phyloP scores from a whole-genome alignment of 441 rosid species.

The Syzygium syzygioides region DNA sequence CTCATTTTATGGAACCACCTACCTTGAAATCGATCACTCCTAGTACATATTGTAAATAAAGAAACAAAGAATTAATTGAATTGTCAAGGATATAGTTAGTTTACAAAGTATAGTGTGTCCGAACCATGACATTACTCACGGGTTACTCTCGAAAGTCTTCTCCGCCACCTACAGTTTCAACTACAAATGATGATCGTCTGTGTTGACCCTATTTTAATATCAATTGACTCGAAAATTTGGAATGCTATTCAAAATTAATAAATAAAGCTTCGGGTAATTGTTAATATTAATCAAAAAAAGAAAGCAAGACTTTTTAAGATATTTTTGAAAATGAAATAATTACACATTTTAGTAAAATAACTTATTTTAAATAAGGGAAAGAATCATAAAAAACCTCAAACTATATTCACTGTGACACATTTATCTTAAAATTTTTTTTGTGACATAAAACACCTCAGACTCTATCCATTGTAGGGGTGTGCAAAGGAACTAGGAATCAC shows the following conservation, averaged over 20 bases:
- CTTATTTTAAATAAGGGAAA: background rate
- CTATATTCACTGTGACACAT: too few species aligned
- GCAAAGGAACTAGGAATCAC: too few species aligned
- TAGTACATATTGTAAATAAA: background rate
- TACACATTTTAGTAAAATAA: background rate
- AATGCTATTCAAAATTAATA: background rate
- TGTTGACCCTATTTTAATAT: accelerated
- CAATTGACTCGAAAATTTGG: accelerated
- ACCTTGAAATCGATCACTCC: too few species aligned
- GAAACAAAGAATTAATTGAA: background rate
- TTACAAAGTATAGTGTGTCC: background rate
- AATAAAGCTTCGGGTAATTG: background rate
- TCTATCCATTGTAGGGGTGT: too few species aligned
- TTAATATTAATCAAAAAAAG: background rate
- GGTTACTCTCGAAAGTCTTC: background rate
- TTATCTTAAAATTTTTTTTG: too few species aligned
- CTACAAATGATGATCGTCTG: accelerated
- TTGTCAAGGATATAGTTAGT: background rate
- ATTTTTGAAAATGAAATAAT: background rate
- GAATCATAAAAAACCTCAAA: too few species aligned
- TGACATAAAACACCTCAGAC: too few species aligned
- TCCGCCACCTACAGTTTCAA: accelerated
- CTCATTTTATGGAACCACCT: too few species aligned
- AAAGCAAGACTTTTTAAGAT: background rate
- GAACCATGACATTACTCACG: background rate